Conservation (phyloP, 257 asterid genomes). For the Mitragyna speciosa region DNA sequence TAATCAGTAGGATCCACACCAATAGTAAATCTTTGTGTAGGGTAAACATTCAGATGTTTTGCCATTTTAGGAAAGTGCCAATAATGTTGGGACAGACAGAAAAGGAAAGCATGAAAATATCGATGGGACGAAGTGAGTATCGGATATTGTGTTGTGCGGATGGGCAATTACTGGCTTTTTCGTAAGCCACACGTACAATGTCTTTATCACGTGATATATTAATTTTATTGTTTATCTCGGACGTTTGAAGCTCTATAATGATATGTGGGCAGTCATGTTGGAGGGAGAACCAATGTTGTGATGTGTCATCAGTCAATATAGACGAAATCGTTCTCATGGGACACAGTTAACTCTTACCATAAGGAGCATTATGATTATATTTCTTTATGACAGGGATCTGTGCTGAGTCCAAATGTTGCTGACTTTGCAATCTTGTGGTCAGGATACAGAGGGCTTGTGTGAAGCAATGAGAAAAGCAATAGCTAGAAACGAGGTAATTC, state of each 20-base stretch:
- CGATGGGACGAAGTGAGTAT: too few relatives aligned
- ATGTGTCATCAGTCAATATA: conserved; percentile 12
- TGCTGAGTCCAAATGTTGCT: conserved; percentile 40
- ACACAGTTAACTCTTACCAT: conserved; percentile 14
- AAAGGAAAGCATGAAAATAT: too few relatives aligned
- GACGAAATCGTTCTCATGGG: conserved; percentile 20
- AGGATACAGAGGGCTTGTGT: conserved; percentile 72
- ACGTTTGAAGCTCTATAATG: background rate
- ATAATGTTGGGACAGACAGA: too few relatives aligned
- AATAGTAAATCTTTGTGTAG: too few relatives aligned
- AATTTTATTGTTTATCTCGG: background rate
- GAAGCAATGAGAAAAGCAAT: conserved; percentile 71
- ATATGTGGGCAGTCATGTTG: background rate
- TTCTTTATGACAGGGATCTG: conserved; percentile 33
- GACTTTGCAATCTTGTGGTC: conserved; percentile 55
- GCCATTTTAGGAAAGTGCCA: too few relatives aligned
- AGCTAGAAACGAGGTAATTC: conserved; percentile 66
- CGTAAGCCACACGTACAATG: background rate
- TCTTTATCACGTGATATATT: background rate
- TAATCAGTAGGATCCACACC: too few relatives aligned
- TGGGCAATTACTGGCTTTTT: background rate
- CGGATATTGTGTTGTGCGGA: background rate
- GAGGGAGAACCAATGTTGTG: background rate
- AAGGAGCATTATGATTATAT: conserved; percentile 34
- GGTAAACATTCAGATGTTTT: too few relatives aligned